Evolutionary conservation across 352 stramenopile species (phyloP).

Genomic region (Phytophthora pisi): DNA sequence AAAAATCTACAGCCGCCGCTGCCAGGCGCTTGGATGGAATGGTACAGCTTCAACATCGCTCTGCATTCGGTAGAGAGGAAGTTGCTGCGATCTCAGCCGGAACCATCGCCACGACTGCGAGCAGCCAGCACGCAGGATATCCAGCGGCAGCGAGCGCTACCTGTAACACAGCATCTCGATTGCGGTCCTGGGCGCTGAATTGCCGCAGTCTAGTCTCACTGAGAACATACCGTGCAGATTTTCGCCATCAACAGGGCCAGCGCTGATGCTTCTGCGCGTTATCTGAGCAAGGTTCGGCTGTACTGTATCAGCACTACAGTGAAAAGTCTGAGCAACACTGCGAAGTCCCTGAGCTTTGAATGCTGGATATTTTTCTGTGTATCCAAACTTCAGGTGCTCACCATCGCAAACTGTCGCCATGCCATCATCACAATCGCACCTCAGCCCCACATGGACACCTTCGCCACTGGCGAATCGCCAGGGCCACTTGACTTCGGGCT

Average conservation of each 20-base stretch:
- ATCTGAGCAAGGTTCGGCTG: background rate
- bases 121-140: background rate
- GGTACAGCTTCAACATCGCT: background rate
- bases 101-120: background rate
- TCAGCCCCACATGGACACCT: background rate
- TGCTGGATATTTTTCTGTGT: slow-evolving; percentile 19
- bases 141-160: background rate
- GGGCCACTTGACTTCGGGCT: background rate
- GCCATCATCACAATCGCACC: slow-evolving; percentile 19
- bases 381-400: slow-evolving; percentile 12
- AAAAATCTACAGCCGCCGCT: background rate
- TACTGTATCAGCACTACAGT: too few relatives aligned
- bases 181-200: background rate
- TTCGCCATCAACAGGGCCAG: background rate
- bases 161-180: background rate
- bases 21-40: background rate
- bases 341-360: background rate
- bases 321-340: background rate
- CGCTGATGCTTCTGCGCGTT: background rate
- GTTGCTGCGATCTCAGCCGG: background rate
- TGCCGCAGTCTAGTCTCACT: background rate
- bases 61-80: background rate
- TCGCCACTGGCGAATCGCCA: background rate
- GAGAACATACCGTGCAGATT: background rate
- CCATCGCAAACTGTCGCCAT: background rate